Evolutionary conservation across 805 yeast genomes (phyloP).

Genomic region (Cyberlindnera euphorbiiphila): DNA sequence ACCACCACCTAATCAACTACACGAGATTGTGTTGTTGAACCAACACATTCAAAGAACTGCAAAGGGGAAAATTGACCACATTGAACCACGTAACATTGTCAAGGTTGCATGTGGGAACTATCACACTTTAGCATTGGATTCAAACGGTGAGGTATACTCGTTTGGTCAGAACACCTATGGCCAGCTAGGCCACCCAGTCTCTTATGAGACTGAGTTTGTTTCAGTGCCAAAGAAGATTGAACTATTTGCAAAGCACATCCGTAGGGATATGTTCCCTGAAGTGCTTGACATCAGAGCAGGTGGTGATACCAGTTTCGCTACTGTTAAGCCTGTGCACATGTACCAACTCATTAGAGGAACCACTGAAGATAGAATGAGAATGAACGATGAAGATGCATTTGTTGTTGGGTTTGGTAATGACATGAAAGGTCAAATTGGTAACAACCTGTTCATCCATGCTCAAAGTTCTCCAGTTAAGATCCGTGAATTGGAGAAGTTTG

Average conservation of each 20-base stretch:
- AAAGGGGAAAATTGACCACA: conserved; percentile 20
- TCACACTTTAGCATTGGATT: conserved; percentile 71
- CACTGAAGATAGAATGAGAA: conserved; percentile 15
- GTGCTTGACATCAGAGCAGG: conserved; percentile 63
- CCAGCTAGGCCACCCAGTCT: conserved; percentile 72
- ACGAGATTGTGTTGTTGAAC: conserved; percentile 57
- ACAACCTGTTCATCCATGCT: conserved; percentile 70
- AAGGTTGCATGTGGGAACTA: conserved; percentile 69
- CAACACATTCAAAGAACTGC: conserved; percentile 30
- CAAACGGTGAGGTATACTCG: conserved; percentile 66
- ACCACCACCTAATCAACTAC: conserved; percentile 45
- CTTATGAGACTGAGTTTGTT: conserved; percentile 59
- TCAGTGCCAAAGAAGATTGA: conserved; percentile 64
- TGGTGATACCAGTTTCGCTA: conserved; percentile 58
- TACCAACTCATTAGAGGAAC: conserved; percentile 29
- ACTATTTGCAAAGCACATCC: conserved; percentile 38
- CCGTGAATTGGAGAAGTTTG: conserved; percentile 34
- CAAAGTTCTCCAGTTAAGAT: conserved; percentile 63
- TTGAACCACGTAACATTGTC: conserved; percentile 42
- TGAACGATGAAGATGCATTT: conserved; percentile 28
- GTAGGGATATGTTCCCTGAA: conserved; percentile 40
- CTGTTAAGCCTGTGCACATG: conserved; percentile 32
- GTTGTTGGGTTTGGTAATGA: conserved; percentile 79
- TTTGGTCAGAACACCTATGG: conserved; percentile 87
- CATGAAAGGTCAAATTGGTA: conserved; percentile 80